A percentile compares a stretch with the other conserved stretches of the same genome.
Evolutionary conservation across 345 rosid species (phyloP).

Genomic region (Psidium guajava): DNA sequence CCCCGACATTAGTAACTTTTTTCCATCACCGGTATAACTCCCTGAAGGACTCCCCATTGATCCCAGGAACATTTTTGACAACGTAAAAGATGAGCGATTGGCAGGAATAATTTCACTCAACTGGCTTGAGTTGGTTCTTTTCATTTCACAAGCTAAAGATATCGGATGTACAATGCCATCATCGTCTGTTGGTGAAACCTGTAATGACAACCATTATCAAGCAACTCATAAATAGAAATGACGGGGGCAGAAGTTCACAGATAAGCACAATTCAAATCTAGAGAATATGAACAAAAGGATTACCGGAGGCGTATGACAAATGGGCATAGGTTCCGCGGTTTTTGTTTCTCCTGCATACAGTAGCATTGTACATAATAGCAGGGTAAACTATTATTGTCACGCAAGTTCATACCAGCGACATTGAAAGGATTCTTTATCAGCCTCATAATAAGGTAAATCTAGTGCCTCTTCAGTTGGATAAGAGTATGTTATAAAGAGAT

Average conservation of each 20-base stretch:
- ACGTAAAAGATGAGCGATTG: conserved; percentile 50
- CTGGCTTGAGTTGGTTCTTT: conserved; percentile 24
- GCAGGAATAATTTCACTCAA: conserved; percentile 59
- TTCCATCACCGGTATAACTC: conserved; percentile 15
- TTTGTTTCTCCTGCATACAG: background rate
- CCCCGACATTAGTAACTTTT: conserved; percentile 11
- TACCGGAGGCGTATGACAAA: background rate
- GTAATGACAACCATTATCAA: background rate
- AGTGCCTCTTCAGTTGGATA: background rate
- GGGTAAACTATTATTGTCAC: background rate
- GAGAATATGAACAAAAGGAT: background rate
- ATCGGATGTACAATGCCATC: conserved; percentile 6
- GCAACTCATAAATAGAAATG: background rate
- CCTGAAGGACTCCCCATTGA: conserved; percentile 28
- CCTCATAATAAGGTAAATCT: background rate
- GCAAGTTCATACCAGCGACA: background rate
- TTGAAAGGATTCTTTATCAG: background rate
- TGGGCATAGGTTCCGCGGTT: background rate
- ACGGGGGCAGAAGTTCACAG: background rate
- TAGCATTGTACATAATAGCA: too few species aligned
- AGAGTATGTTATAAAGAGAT: background rate
- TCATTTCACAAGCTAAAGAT: conserved; percentile 25
- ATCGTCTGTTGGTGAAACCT: conserved; percentile 4
- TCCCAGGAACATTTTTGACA: conserved; percentile 14
- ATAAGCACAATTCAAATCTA: background rate